Evolutionary conservation across 148 eudicot species (phyloP).

Genomic region (Nepenthes gracilis): DNA sequence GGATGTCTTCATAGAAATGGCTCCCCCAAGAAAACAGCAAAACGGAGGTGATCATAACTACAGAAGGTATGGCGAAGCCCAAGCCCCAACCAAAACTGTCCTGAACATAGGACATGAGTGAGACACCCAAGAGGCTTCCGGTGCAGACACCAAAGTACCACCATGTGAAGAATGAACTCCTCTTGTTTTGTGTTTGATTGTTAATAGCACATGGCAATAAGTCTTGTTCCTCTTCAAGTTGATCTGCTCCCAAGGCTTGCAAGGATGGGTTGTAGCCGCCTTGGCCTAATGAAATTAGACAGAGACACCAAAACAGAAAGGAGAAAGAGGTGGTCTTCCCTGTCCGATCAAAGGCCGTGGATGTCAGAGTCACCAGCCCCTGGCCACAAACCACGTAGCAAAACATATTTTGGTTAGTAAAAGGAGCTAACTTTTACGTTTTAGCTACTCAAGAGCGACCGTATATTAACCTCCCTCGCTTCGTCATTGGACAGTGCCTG

Average conservation of each 20-base stretch:
- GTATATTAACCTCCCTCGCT: too few relatives aligned
- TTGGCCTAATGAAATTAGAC: constrained; percentile 68
- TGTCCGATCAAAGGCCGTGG: constrained; percentile 36
- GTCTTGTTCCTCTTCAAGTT: constrained; percentile 45
- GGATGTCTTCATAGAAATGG: constrained; percentile 24
- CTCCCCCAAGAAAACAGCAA: constrained; percentile 41
- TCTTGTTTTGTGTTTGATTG: constrained; percentile 20
- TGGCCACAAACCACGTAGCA: constrained; percentile 5
- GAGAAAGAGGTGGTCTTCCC: constrained; percentile 28
- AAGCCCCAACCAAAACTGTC: constrained; percentile 77
- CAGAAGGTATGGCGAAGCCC: constrained; percentile 73
- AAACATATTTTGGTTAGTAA: not conserved
- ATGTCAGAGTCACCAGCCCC: constrained; percentile 83
- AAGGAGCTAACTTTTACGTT: too few relatives aligned
- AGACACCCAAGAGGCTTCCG: constrained; percentile 74
- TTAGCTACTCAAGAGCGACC: too few relatives aligned
- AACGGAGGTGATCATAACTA: constrained; percentile 47
- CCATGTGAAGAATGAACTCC: constrained; percentile 75
- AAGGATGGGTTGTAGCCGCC: constrained; percentile 85
- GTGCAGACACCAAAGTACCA: constrained; percentile 87
- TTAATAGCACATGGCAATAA: constrained; percentile 28
- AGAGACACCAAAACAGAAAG: constrained; percentile 58
- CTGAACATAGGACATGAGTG: constrained; percentile 72
- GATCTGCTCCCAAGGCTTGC: constrained; percentile 89
- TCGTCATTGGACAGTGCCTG: too few relatives aligned